Evolutionary conservation across 148 eudicot genomes (phyloP).

Genomic region (Fagopyrum esculentum): DNA sequence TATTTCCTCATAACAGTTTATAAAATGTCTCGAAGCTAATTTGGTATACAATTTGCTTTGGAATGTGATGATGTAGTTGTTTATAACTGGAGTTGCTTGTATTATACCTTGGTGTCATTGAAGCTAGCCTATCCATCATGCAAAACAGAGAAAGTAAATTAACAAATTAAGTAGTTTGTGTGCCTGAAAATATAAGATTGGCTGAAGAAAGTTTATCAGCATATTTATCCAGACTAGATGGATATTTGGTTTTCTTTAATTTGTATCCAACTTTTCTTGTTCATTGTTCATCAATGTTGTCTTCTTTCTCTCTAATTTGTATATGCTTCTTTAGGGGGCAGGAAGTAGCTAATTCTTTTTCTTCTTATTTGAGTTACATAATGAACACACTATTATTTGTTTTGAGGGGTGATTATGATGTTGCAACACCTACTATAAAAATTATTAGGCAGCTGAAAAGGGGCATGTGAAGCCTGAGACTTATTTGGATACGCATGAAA

Average conservation of each 20-base stretch:
- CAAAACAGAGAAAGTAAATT: not conserved
- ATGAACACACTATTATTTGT: not conserved
- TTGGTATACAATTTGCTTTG: not conserved
- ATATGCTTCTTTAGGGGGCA: constrained; percentile 92
- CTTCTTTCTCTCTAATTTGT: constrained; percentile 45
- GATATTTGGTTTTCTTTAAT: not conserved
- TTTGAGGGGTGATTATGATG: not conserved
- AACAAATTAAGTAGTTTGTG: not conserved
- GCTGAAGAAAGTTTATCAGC: not conserved
- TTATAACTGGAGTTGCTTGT: not conserved
- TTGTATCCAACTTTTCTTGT: not conserved
- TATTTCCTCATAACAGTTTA: not conserved
- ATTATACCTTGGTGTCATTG: not conserved
- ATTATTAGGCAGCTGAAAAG: too few relatives aligned
- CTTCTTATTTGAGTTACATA: not conserved
- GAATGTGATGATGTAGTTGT: not conserved
- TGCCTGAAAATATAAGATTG: not conserved
- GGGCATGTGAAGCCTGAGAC: too few relatives aligned
- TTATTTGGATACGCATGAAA: too few relatives aligned
- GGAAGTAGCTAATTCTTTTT: constrained; percentile 31
- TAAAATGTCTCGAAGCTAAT: not conserved
- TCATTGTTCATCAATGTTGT: not conserved
- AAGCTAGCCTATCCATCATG: not conserved
- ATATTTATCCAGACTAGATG: not conserved
- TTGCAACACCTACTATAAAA: too few relatives aligned